Conservation (phyloP, 768 basidiomycete genomes). For the Krasilnikovozyma curviuscula region DNA sequence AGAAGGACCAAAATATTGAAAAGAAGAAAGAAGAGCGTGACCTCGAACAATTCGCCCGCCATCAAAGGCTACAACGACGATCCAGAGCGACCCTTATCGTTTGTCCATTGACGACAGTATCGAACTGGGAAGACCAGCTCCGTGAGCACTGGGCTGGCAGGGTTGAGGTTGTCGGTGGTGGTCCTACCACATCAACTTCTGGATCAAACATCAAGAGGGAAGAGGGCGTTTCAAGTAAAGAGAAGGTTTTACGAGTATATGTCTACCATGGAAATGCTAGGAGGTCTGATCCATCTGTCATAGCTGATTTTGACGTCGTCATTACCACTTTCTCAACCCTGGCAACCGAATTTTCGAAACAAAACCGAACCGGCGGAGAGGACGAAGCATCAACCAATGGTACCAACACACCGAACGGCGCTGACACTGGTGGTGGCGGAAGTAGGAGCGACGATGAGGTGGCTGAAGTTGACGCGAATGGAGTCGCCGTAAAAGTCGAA, state of each 20-base stretch:
- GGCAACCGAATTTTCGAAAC: slow-evolving; percentile 84
- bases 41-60: slow-evolving; percentile 36
- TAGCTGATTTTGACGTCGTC: slow-evolving; percentile 88
- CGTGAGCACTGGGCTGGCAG: slow-evolving; percentile 88
- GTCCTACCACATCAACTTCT: slow-evolving; percentile 24
- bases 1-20: slow-evolving; percentile 37
- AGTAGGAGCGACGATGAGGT: slow-evolving; percentile 29
- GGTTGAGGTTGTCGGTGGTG: slow-evolving; percentile 64
- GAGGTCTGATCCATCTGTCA: slow-evolving; percentile 60
- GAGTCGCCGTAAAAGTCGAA: slow-evolving; percentile 35
- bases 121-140: slow-evolving; percentile 98
- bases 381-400: slow-evolving; percentile 36
- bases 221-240: not conserved
- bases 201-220: slow-evolving; percentile 2
- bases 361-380: slow-evolving; percentile 43
- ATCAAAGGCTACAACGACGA: slow-evolving; percentile 26
- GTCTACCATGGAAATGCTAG: slow-evolving; percentile 88
- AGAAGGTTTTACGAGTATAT: slow-evolving; percentile 38
- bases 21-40: slow-evolving; percentile 45
- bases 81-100: slow-evolving; percentile 87
- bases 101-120: slow-evolving; percentile 86
- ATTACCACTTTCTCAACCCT: slow-evolving; percentile 94
- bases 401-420: slow-evolving; percentile 35
- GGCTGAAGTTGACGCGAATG: slow-evolving; percentile 47
- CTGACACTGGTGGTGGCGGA: slow-evolving; percentile 2